These are phyloP conservation scores for Auricularia auricula-judae DNA, from an alignment of 768 basidiomycete genomes.

Conservation along the genomic window DNA sequence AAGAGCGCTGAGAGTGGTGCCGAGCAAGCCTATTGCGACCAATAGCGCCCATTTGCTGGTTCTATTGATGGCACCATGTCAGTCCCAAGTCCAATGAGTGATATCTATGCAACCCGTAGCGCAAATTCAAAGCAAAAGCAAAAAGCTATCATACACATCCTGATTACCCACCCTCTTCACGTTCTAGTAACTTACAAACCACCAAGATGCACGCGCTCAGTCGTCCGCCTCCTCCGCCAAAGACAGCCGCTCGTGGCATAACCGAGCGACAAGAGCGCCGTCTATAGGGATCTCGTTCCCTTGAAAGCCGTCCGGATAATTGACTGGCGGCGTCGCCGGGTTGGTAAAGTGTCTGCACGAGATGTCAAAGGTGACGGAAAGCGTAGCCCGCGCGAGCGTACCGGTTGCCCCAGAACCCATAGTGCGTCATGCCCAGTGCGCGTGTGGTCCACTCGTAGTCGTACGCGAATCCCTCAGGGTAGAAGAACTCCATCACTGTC, in stretches of 20 bases:
- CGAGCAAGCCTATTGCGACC: no score
- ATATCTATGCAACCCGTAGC: no score
- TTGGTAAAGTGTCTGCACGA: constrained; percentile 54
- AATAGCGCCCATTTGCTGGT: no score
- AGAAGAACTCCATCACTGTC: constrained; percentile 91
- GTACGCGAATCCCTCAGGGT: constrained; percentile 69
- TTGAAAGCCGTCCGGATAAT: constrained; percentile 81
- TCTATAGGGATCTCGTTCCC: constrained; percentile 78
- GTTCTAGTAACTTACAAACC: no score
- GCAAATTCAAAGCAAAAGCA: no score
- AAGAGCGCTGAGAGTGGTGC: no score
- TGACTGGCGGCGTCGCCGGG: constrained; percentile 54
- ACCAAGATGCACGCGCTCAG: constrained; percentile 13
- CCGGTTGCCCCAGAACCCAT: constrained; percentile 74
- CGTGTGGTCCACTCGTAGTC: constrained; percentile 77
- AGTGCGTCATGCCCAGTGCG: constrained; percentile 76
- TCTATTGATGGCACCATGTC: no score
- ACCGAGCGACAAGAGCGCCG: constrained; percentile 50
- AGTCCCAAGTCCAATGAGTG: no score
- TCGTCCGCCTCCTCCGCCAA: constrained; percentile 53
- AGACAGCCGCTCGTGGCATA: constrained; percentile 47
- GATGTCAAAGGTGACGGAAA: not conserved
- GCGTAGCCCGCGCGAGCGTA: constrained; percentile 20
- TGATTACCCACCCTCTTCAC: no score
- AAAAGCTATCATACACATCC: no score